Evolutionary conservation across 305 asterid species (phyloP).

Genomic region (Lippia alba): DNA sequence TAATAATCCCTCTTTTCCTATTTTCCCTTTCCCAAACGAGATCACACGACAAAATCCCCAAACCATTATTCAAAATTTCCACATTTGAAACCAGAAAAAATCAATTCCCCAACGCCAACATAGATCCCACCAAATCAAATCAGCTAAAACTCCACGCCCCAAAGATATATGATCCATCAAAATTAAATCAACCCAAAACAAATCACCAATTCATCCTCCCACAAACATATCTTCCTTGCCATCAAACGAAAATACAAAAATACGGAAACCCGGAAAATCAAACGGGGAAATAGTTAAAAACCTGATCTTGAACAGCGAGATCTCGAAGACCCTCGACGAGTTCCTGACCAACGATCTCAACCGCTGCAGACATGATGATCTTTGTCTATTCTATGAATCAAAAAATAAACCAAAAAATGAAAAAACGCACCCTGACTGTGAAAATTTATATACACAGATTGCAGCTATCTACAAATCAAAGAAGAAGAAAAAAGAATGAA

Average conservation of each 20-base stretch:
- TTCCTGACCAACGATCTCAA: constrained; percentile 38
- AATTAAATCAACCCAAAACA: background rate
- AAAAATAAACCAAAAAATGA: constrained; percentile 1
- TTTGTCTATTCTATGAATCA: constrained; percentile 15
- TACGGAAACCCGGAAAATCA: background rate
- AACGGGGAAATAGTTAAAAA: constrained; percentile 5
- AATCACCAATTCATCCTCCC: constrained; percentile 7
- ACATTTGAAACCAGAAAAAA: background rate
- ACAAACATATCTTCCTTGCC: constrained; percentile 6
- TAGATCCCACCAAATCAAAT: constrained; percentile 29
- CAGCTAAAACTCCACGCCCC: background rate
- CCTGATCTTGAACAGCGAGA: constrained; percentile 53
- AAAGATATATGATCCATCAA: background rate
- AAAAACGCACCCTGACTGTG: background rate
- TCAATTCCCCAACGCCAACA: constrained; percentile 2
- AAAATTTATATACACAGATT: constrained; percentile 27
- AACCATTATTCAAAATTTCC: background rate
- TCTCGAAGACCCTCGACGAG: constrained; percentile 44
- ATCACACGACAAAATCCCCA: background rate
- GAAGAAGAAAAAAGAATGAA: background rate
- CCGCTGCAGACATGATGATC: constrained; percentile 48
- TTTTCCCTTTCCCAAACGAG: background rate
- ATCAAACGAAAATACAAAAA: background rate
- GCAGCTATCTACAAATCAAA: constrained; percentile 11
- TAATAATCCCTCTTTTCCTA: background rate